Evolutionary conservation across 1,284 basidiomycete genomes (phyloP), one percentile per base, ranked within the genome.

Genomic region (Vanrija humicola): DNA sequence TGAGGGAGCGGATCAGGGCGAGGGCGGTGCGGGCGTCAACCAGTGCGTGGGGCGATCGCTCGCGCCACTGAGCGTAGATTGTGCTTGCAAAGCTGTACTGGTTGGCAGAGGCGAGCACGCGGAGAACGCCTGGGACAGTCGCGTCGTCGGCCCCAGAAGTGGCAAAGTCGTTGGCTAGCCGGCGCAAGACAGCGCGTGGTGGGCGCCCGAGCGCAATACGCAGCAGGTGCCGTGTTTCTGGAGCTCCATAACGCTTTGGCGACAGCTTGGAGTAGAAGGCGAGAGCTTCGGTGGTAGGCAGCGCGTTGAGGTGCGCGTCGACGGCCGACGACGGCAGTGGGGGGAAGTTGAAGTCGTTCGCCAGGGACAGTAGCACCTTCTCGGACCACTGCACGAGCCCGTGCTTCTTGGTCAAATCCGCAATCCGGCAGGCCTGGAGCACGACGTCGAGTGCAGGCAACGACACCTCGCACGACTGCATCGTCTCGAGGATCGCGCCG

Each of bases 401-500:
- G 6, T 44, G 23, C 1, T 45, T n/a, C 0, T 25, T 21, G 16
- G 43, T 38, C 16, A 58, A 40, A 12, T 23, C 43, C 0, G 56
- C 52, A 0, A 47, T 49, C 19, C 61, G 53, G 43, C 55, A 26
- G 7, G 54, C 49, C 6, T 46, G 29, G 21, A 56, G 42, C 6
- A 63, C 49, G 3, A 65, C 53, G 5, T 62, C 56, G 16, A 56
- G 29, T 0, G 53, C 54, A 0, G 51, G 38, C 6, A 26, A n/a
- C 3, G 48, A 46, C 10, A 49, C 34, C 8, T 45, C 48, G 18
- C 52, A 53, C 3, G 39, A 18, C 14, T 26, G n/a, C 50, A 65
- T 55, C 3, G 62, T 63, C 15, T 51, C 40, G 18, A 63, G 50
- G 4, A 65, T 42, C 28, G 56, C 62, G 28, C 58, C 50, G 3